Evolutionary conservation across 768 basidiomycete genomes (phyloP).

Genomic region (Tulasnella sp.): DNA sequence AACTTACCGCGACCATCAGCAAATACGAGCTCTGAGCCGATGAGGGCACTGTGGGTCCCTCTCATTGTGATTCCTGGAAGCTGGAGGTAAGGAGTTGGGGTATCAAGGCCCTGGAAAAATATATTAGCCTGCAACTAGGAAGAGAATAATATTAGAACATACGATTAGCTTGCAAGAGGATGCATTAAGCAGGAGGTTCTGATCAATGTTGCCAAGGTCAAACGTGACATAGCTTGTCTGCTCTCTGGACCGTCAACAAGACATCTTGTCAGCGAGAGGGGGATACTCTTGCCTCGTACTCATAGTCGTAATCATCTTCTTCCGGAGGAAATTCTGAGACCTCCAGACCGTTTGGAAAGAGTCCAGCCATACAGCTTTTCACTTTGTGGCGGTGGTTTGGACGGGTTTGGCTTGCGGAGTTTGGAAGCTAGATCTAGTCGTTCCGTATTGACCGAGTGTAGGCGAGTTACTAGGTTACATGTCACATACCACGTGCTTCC

Average conservation of each 20-base stretch:
- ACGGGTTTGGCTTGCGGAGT: background rate
- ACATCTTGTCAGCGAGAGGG: background rate
- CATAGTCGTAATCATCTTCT: conserved; percentile 19
- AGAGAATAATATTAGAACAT: conserved; percentile 30
- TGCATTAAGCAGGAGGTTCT: conserved; percentile 64
- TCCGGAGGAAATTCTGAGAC: conserved; percentile 10
- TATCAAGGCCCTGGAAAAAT: conserved; percentile 57
- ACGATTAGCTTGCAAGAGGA: conserved; percentile 68
- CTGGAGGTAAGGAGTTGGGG: conserved; percentile 68
- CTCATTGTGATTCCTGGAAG: conserved; percentile 67
- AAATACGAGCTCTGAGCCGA: conserved; percentile 73
- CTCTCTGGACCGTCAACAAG: background rate
- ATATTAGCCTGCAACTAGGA: background rate
- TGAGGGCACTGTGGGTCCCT: conserved; percentile 55
- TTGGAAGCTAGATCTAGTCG: background rate
- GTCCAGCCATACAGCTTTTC: background rate
- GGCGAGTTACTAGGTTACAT: background rate
- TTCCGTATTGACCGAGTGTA: no score
- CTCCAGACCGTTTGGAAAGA: background rate
- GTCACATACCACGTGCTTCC: background rate
- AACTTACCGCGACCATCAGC: conserved; percentile 49
- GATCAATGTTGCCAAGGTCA: conserved; percentile 63
- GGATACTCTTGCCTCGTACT: conserved; percentile 17
- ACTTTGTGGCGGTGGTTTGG: background rate
- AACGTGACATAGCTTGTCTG: conserved; percentile 52